Evolutionary conservation across 345 rosid species (phyloP).

Genomic region (Hibiscus tridactylites): DNA sequence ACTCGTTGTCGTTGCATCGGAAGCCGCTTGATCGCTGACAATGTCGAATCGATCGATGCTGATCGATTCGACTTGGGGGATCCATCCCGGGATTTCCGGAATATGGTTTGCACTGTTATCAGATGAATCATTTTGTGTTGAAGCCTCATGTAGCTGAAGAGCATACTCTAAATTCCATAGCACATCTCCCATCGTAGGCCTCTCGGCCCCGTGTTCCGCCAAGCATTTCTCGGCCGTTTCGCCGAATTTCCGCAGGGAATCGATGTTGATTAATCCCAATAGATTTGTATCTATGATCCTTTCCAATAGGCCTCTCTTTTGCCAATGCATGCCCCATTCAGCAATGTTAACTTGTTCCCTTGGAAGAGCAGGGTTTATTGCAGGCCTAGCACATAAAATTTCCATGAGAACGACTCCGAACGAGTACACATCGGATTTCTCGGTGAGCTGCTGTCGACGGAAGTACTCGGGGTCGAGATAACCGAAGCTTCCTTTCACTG

Average conservation of each 20-base stretch:
- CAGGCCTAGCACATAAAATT: constrained; percentile 60
- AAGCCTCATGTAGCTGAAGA: constrained; percentile 35
- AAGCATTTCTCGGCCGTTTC: constrained; percentile 65
- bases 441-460: constrained; percentile 53
- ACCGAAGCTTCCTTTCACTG: constrained; percentile 73
- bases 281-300: constrained; percentile 41
- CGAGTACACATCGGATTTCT: constrained; percentile 63
- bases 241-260: constrained; percentile 39
- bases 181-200: constrained; percentile 67
- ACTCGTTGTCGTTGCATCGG: constrained; percentile 1
- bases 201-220: constrained; percentile 32
- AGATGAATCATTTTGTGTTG: neutral
- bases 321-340: constrained; percentile 50
- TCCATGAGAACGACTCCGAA: constrained; percentile 64
- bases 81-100: constrained; percentile 10
- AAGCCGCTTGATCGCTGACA: neutral
- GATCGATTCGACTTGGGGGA: neutral
- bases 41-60: neutral
- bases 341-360: constrained; percentile 68
- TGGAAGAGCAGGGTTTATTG: constrained; percentile 47
- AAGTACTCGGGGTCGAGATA: constrained; percentile 65
- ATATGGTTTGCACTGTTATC: constrained; percentile 5
- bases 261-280: constrained; percentile 32
- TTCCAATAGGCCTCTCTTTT: constrained; percentile 31
- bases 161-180: constrained; percentile 60